A percentile compares a stretch with the other conserved stretches of the same genome.
Conservation (phyloP, 192 early-diverging fungal genomes). For the Entomortierella beljakovae region DNA sequence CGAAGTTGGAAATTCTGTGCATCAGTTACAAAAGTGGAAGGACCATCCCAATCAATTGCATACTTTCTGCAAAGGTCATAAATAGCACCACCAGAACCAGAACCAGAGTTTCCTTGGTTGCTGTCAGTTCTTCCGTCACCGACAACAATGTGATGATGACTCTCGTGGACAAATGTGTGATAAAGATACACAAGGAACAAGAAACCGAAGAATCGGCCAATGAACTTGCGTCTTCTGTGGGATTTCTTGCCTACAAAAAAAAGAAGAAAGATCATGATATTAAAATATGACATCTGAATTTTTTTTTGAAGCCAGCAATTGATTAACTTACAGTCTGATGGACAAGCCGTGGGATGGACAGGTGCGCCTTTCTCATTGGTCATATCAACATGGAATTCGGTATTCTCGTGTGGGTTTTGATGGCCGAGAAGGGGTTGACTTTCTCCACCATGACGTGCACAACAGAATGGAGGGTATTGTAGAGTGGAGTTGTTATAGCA, state of each 20-base stretch:
- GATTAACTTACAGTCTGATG: neutral
- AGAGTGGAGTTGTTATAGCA: constrained; percentile 20
- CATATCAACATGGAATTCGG: constrained; percentile 16
- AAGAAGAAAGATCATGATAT: neutral
- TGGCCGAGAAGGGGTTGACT: constrained; percentile 27
- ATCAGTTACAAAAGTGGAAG: constrained; percentile 7
- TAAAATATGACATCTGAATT: no score
- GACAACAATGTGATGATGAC: neutral
- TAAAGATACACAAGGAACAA: neutral
- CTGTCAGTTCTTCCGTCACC: neutral
- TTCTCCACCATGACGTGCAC: constrained; percentile 17
- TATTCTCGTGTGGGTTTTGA: constrained; percentile 7
- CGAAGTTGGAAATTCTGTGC: constrained; percentile 19
- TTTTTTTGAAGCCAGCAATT: neutral
- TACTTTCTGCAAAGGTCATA: neutral
- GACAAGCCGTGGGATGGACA: neutral
- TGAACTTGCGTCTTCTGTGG: neutral
- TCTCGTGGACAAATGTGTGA: neutral
- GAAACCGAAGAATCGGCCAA: neutral
- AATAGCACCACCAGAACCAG: neutral
- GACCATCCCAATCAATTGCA: constrained; percentile 14
- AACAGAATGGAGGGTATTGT: constrained; percentile 20
- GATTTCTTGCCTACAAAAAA: neutral
- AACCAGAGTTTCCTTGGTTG: neutral
- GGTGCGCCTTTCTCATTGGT: neutral